These are phyloP conservation scores for Spathaspora sp. DNA, from an alignment of 805 yeast species.

Conservation along the genomic window DNA sequence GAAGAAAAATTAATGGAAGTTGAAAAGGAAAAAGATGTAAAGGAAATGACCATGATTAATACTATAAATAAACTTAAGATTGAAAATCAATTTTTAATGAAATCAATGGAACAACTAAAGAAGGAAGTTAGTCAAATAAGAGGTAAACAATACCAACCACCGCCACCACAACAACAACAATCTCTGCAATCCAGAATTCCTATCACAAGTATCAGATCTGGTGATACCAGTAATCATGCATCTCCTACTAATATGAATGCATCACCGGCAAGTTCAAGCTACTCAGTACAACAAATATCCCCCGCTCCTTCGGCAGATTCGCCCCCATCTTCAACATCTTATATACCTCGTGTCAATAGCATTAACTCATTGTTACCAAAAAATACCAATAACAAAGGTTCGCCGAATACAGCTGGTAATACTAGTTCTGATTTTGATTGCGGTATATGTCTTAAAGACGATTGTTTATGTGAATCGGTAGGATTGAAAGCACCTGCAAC, in stretches of 20 bases:
- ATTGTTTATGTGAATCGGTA: conserved; percentile 59
- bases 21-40: conserved; percentile 61
- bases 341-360: background rate
- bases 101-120: conserved; percentile 41
- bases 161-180: conserved; percentile 1
- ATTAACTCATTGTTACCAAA: background rate
- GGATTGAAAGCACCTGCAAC: conserved; percentile 33
- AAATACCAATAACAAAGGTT: conserved; percentile 6
- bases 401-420: conserved; percentile 3
- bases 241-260: conserved; percentile 13
- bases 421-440: conserved; percentile 41
- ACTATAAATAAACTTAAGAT: conserved; percentile 46
- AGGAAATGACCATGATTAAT: conserved; percentile 52
- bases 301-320: conserved; percentile 52
- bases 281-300: conserved; percentile 45
- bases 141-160: conserved; percentile 4
- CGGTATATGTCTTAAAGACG: conserved; percentile 66
- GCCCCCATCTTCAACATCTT: conserved; percentile 29
- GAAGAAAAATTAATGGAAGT: conserved; percentile 65
- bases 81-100: conserved; percentile 43
- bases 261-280: conserved; percentile 25
- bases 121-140: conserved; percentile 23
- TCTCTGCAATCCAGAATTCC: background rate
- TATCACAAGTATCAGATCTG: background rate
- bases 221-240: conserved; percentile 6